phyloP scores from a whole-genome alignment of 140 eudicot genomes.

The Oenanthe javanica region DNA sequence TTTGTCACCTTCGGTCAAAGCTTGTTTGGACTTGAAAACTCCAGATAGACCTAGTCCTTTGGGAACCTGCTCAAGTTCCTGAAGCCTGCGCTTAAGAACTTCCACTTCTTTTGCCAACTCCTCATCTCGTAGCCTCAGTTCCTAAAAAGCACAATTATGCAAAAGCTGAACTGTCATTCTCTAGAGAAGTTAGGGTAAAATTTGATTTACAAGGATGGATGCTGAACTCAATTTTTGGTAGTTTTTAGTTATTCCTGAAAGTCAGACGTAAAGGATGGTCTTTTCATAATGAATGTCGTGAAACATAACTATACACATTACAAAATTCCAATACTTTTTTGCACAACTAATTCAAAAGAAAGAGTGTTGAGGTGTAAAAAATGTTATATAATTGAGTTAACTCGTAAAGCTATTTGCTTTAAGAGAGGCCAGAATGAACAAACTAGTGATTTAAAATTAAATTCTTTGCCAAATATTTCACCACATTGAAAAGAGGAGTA shows the following conservation, averaged over 20 bases:
- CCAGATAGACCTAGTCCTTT: constrained; percentile 1
- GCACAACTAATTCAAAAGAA: neutral
- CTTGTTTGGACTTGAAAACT: constrained; percentile 8
- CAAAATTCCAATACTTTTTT: neutral
- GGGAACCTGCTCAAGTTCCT: constrained; percentile 9
- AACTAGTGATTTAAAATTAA: neutral
- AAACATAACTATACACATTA: neutral
- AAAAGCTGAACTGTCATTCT: neutral
- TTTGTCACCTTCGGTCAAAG: neutral
- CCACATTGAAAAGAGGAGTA: neutral
- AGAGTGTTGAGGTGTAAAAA: neutral
- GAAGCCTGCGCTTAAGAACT: constrained; percentile 8
- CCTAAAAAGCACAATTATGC: neutral
- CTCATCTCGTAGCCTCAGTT: constrained; percentile 8
- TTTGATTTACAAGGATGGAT: neutral
- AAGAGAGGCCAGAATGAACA: neutral
- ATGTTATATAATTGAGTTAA: neutral
- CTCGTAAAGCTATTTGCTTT: neutral
- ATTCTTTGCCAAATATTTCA: neutral
- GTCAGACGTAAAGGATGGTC: neutral
- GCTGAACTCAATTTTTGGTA: neutral
- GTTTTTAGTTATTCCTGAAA: neutral
- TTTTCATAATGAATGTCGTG: neutral
- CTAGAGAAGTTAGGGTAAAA: neutral
- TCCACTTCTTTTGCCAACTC: constrained; percentile 13